These are phyloP conservation scores for Eutrema japonicum DNA, from an alignment of 345 rosid genomes.

Conservation along the genomic window DNA sequence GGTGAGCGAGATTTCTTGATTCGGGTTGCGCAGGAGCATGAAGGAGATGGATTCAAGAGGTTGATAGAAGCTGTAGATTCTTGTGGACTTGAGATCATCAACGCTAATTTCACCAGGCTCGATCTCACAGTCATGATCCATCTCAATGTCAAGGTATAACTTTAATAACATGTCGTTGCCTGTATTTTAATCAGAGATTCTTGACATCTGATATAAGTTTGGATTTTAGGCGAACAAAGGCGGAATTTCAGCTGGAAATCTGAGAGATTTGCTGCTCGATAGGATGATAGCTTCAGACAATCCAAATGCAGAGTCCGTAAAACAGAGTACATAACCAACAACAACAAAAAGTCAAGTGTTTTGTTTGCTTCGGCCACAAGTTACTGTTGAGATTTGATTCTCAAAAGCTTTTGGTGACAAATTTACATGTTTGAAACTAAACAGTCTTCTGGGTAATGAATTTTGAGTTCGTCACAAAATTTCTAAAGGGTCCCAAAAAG, in stretches of 20 bases:
- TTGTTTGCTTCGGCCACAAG: conserved; percentile 40
- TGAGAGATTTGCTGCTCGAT: conserved; percentile 37
- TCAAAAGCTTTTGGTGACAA: conserved; percentile 24
- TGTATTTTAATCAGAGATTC: neutral
- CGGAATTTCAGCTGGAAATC: conserved; percentile 24
- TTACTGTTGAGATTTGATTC: conserved; percentile 17
- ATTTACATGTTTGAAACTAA: conserved; percentile 13
- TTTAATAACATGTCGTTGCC: conserved; percentile 11
- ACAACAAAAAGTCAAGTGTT: conserved; percentile 17
- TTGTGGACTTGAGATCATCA: conserved; percentile 58
- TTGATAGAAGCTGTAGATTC: conserved; percentile 62
- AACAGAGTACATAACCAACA: conserved; percentile 26
- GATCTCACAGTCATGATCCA: conserved; percentile 54
- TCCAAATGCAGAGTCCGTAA: conserved; percentile 19
- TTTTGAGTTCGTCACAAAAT: conserved; percentile 1
- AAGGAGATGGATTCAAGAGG: conserved; percentile 61
- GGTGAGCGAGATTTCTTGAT: conserved; percentile 57
- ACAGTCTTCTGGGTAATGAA: neutral
- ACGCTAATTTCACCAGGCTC: conserved; percentile 72
- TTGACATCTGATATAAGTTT: neutral
- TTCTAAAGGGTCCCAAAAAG: conserved; percentile 11
- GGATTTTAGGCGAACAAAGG: conserved; percentile 27
- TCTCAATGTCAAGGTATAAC: conserved; percentile 69
- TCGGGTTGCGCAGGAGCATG: conserved; percentile 52
- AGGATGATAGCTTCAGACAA: conserved; percentile 25